Evolutionary conservation across 108 stramenopile genomes (phyloP).

Genomic region (Skeletonema tropicum): DNA sequence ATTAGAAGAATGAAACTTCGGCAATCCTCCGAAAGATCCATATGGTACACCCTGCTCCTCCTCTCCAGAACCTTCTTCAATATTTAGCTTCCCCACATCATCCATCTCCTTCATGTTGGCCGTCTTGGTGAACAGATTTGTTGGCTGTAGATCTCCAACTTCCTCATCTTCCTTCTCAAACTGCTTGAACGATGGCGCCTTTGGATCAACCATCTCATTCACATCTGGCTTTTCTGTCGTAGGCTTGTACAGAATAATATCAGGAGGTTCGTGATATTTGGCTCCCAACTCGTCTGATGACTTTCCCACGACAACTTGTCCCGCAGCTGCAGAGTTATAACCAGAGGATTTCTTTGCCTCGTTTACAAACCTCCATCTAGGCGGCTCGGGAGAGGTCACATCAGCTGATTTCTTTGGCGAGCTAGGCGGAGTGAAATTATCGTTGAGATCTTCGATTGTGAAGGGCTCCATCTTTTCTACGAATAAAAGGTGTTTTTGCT

Average conservation of each 20-base stretch:
- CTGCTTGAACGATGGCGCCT: not conserved
- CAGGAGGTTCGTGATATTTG: conserved; percentile 31
- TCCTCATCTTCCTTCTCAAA: conserved; percentile 1
- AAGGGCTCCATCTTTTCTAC: not conserved
- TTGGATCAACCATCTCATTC: conserved; percentile 1
- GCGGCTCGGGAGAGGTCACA: conserved; percentile 16
- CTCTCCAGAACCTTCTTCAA: not conserved
- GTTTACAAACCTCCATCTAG: conserved; percentile 41
- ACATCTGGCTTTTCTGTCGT: not conserved
- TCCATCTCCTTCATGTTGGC: not conserved
- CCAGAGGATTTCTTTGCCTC: conserved; percentile 40
- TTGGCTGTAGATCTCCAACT: conserved; percentile 7
- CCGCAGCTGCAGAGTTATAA: conserved; percentile 37
- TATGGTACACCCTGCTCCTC: not conserved
- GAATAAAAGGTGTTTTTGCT: not conserved
- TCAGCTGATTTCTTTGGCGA: not conserved
- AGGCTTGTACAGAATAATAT: not conserved
- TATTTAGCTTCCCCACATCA: conserved; percentile 16
- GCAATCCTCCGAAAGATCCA: conserved; percentile 13
- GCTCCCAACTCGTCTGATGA: conserved; percentile 39
- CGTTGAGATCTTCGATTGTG: not conserved
- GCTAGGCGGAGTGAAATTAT: not conserved
- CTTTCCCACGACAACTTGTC: conserved; percentile 11
- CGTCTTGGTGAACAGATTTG: not conserved
- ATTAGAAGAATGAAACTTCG: not conserved